A percentile compares a stretch with the other conserved stretches of the same genome.
phyloP scores from a whole-genome alignment of 306 rosid species.

The Mimosa pudica region DNA sequence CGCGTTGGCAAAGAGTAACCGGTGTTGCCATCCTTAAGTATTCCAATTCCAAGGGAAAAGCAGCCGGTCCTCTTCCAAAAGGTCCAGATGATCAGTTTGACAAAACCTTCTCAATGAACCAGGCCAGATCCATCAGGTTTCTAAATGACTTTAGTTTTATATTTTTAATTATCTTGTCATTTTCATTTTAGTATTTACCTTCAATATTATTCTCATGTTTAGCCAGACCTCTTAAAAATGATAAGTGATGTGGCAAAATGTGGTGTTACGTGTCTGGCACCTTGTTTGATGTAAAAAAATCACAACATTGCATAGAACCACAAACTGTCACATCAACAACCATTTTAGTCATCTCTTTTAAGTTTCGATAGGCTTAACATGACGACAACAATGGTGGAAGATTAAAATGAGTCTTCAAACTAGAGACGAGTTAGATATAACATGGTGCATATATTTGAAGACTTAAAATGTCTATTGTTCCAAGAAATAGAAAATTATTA shows the following conservation, averaged over 20 bases:
- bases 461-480: not conserved
- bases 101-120: slow-evolving; percentile 98
- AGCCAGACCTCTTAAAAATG: not conserved
- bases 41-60: slow-evolving; percentile 92
- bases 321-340: not conserved
- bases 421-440: not conserved
- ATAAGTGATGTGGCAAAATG: not conserved
- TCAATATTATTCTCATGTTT: not conserved
- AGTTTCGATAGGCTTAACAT: not conserved
- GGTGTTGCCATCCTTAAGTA: slow-evolving; percentile 91
- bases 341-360: not conserved
- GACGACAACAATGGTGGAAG: not conserved
- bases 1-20: slow-evolving; percentile 81
- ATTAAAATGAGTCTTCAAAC: not conserved
- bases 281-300: not conserved
- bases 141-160: not conserved
- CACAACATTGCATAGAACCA: not conserved
- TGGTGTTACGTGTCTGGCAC: not conserved
- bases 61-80: slow-evolving; percentile 80
- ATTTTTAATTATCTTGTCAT: not conserved
- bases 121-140: slow-evolving; percentile 95
- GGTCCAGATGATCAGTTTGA: slow-evolving; percentile 82
- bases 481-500: not conserved
- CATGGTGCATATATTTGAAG: not conserved
- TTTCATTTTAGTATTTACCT: not conserved